These are phyloP conservation scores for Alnus glutinosa DNA, from an alignment of 306 rosid species.

Conservation along the genomic window DNA sequence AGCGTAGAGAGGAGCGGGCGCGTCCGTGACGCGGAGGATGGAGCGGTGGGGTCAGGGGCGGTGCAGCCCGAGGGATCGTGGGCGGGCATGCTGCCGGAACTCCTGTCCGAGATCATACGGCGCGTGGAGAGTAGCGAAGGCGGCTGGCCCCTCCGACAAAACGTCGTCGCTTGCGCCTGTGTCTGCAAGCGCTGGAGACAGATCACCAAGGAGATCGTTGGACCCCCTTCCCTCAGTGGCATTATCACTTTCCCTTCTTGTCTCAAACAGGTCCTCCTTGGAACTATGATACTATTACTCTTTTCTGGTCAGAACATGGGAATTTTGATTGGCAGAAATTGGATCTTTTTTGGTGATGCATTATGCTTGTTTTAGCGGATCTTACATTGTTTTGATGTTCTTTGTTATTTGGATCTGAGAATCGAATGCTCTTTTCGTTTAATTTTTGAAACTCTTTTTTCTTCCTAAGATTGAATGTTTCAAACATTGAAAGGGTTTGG, in stretches of 20 bases:
- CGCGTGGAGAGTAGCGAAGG: slow-evolving; percentile 74
- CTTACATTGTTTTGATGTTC: neutral
- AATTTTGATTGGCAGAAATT: neutral
- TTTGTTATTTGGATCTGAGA: neutral
- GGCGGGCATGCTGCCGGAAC: slow-evolving; percentile 87
- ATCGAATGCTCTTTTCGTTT: neutral
- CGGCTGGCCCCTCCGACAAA: slow-evolving; percentile 76
- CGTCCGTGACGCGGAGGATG: slow-evolving; percentile 8
- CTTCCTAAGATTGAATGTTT: neutral
- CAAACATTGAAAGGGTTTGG: neutral
- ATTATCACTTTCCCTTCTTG: slow-evolving; percentile 93
- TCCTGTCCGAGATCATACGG: slow-evolving; percentile 73
- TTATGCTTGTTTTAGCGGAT: neutral
- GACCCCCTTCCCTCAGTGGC: slow-evolving; percentile 48
- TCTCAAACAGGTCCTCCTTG: slow-evolving; percentile 74
- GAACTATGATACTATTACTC: neutral
- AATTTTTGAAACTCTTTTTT: neutral
- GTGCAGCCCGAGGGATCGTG: slow-evolving; percentile 43
- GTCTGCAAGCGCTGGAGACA: slow-evolving; percentile 97
- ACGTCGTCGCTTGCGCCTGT: slow-evolving; percentile 88
- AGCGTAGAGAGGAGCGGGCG: slow-evolving; percentile 1
- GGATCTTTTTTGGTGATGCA: neutral
- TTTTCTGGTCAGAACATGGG: neutral
- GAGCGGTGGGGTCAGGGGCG: slow-evolving; percentile 2
- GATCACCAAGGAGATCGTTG: slow-evolving; percentile 64